Conservation (phyloP, 1,284 basidiomycete genomes). For the Serendipita sp. region DNA sequence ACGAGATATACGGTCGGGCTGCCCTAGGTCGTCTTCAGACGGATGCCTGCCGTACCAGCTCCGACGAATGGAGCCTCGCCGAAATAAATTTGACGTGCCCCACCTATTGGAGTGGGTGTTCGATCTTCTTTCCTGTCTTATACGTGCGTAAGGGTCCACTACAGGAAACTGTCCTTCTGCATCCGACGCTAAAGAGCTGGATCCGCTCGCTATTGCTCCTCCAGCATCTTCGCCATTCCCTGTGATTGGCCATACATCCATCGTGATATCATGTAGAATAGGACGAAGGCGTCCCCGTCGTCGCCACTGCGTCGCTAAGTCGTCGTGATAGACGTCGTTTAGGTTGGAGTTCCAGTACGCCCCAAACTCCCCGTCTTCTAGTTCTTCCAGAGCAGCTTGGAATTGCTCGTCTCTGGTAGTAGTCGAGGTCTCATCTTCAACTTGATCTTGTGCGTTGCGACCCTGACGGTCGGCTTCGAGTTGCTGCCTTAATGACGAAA, state of each 20-base stretch:
- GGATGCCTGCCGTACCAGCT: background rate
- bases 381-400: background rate
- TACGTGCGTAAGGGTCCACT: background rate
- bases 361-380: constrained; percentile 5
- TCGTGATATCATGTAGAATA: constrained; percentile 1
- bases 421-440: background rate
- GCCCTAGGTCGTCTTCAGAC: background rate
- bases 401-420: background rate
- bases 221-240: background rate
- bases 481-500: background rate
- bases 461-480: background rate
- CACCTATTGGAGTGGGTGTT: background rate
- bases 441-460: background rate
- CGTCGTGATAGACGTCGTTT: constrained; percentile 1
- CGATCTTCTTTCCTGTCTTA: background rate
- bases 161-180: background rate
- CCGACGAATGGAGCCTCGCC: background rate
- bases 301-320: background rate
- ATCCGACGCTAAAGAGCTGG: background rate
- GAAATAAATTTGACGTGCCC: background rate
- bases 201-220: background rate
- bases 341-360: constrained; percentile 1
- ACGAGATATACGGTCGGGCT: background rate
- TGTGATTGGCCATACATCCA: background rate
- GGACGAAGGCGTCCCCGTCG: background rate